Evolutionary conservation across 75 land plant genomes (phyloP).

Genomic region (Isoetes taiwanensis): DNA sequence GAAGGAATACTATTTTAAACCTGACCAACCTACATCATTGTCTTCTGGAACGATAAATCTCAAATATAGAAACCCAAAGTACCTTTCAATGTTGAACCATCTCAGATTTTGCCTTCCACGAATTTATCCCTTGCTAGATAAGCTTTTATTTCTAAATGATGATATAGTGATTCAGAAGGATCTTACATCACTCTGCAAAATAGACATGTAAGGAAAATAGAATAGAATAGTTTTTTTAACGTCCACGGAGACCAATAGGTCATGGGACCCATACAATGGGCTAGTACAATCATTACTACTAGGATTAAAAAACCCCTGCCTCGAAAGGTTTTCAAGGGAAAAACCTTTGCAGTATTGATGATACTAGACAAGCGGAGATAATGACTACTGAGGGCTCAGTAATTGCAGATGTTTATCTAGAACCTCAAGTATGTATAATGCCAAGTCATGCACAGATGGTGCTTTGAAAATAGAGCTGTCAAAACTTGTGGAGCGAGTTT

Average conservation of each 20-base stretch:
- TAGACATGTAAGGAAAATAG: conserved; percentile 69
- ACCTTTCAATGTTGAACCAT: conserved; percentile 69
- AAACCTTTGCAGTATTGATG: too few relatives aligned
- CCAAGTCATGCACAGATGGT: too few relatives aligned
- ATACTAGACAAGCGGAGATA: too few relatives aligned
- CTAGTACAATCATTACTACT: too few relatives aligned
- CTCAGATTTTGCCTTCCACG: conserved; percentile 77
- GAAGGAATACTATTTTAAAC: conserved; percentile 72
- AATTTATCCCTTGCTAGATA: conserved; percentile 73
- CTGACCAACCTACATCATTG: conserved; percentile 39
- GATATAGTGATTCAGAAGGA: conserved; percentile 95
- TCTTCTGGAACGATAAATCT: conserved; percentile 50
- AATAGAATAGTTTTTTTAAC: too few relatives aligned
- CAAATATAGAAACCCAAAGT: conserved; percentile 60
- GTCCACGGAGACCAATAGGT: too few relatives aligned
- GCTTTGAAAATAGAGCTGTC: conserved; percentile 3
- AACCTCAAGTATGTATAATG: too few relatives aligned
- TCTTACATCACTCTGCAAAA: conserved; percentile 54
- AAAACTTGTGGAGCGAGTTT: conserved; percentile 10
- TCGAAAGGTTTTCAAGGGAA: too few relatives aligned
- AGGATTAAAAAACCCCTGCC: too few relatives aligned
- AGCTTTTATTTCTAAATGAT: conserved; percentile 80
- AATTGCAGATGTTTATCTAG: too few relatives aligned
- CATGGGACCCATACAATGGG: too few relatives aligned
- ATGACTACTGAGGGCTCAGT: too few relatives aligned